Evolutionary conservation across 805 yeast genomes (phyloP).

Genomic region (Candida montana): DNA sequence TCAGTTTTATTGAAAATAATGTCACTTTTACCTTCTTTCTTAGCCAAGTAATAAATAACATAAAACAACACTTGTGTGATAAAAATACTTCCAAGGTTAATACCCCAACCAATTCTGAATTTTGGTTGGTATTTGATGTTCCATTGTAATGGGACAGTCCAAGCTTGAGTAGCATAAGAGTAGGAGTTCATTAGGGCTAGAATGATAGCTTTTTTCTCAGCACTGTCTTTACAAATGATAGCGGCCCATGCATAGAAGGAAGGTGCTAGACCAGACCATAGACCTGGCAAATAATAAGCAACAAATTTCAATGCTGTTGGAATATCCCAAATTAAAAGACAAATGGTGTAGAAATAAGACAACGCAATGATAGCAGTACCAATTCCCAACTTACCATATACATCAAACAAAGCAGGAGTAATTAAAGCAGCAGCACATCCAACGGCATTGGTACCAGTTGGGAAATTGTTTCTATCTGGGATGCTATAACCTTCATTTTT

Average conservation of each 20-base stretch:
- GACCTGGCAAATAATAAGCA: not conserved
- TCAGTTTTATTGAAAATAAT: not conserved
- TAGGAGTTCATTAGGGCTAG: slow-evolving; percentile 11
- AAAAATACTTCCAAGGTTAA: slow-evolving; percentile 6
- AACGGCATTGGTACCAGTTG: slow-evolving; percentile 5
- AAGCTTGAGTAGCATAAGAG: slow-evolving; percentile 12
- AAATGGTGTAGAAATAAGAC: not conserved
- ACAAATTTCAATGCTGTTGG: slow-evolving; percentile 1
- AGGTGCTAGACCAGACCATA: slow-evolving; percentile 8
- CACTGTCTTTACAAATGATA: slow-evolving; percentile 10
- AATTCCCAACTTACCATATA: not conserved
- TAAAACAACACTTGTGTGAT: slow-evolving; percentile 2
- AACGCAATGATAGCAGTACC: not conserved
- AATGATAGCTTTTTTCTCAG: slow-evolving; percentile 11
- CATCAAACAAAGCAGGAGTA: slow-evolving; percentile 3
- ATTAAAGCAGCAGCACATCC: not conserved
- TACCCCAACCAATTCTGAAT: slow-evolving; percentile 7
- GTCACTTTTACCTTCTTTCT: not conserved
- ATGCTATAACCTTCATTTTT: slow-evolving; percentile 4
- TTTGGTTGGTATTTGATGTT: slow-evolving; percentile 7
- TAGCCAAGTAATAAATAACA: slow-evolving; percentile 2
- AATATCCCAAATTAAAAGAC: not conserved
- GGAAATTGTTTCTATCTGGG: slow-evolving; percentile 6
- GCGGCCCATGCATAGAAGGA: slow-evolving; percentile 11
- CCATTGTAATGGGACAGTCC: slow-evolving; percentile 13